phyloP scores from a whole-genome alignment of 148 eudicot species.

The Arctostaphylos glauca region DNA sequence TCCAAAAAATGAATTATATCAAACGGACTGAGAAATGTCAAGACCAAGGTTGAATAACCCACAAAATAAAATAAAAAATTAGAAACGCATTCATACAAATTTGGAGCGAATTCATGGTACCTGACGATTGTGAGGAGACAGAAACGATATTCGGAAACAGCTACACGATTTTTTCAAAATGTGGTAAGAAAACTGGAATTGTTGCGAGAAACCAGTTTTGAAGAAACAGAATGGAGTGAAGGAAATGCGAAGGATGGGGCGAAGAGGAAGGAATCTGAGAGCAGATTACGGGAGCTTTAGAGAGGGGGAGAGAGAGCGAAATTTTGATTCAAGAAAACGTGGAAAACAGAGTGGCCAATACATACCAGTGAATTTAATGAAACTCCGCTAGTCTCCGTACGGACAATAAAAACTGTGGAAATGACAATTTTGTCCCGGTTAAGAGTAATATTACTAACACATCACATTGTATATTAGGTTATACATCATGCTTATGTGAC shows the following conservation, averaged over 20 bases:
- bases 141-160: not conserved
- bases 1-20: not conserved
- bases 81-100: not conserved
- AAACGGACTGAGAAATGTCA: not conserved
- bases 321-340: not conserved
- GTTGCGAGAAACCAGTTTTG: not conserved
- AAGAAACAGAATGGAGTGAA: not conserved
- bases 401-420: no score
- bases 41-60: not conserved
- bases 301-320: not conserved
- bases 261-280: constrained; percentile 17
- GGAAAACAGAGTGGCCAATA: not conserved
- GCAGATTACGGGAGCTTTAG: not conserved
- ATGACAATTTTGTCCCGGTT: no score
- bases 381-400: no score
- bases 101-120: not conserved
- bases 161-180: not conserved
- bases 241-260: not conserved
- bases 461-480: no score
- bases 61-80: not conserved
- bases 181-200: not conserved
- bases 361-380: no score
- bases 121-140: not conserved
- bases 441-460: no score
- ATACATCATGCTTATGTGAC: no score